These are phyloP conservation scores for Phaeosphaeriaceae sp. DNA, from an alignment of 2,329 filamentous ascomycete species.

Conservation along the genomic window DNA sequence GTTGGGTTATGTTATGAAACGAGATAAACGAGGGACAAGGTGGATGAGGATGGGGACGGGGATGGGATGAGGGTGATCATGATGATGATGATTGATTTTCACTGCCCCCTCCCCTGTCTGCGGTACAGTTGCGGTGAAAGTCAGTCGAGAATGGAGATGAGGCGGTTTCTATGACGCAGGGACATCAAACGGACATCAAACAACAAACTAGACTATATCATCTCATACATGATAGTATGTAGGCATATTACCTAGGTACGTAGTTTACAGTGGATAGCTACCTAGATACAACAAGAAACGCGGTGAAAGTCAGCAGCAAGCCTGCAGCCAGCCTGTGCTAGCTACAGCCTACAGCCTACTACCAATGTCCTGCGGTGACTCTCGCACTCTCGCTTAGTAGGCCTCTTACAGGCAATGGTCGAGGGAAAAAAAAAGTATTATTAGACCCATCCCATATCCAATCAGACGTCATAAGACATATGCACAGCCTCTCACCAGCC, in stretches of 20 bases:
- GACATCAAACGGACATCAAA: too few relatives aligned
- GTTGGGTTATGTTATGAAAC: not conserved
- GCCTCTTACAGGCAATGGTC: constrained; percentile 30
- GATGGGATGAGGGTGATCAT: constrained; percentile 11
- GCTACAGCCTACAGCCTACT: too few relatives aligned
- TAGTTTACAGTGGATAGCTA: too few relatives aligned
- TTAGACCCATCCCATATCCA: constrained; percentile 20
- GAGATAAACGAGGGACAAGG: not conserved
- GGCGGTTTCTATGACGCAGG: constrained; percentile 25
- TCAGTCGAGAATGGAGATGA: too few relatives aligned
- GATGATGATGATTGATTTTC: too few relatives aligned
- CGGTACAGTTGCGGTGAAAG: too few relatives aligned
- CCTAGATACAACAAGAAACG: too few relatives aligned
- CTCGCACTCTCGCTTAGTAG: constrained; percentile 24
- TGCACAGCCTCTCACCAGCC: constrained; percentile 38
- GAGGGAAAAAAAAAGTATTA: constrained; percentile 17
- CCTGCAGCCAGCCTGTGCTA: constrained; percentile 16
- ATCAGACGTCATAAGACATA: constrained; percentile 11
- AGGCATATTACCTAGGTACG: too few relatives aligned
- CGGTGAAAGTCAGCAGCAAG: constrained; percentile 41
- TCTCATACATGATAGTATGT: too few relatives aligned
- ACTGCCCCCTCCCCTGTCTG: constrained; percentile 2
- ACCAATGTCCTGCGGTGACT: too few relatives aligned
- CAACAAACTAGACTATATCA: too few relatives aligned
- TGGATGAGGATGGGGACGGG: not conserved